Evolutionary conservation across 2,329 filamentous ascomycete species (phyloP).

Genomic region (Exutisphaerella laricina): DNA sequence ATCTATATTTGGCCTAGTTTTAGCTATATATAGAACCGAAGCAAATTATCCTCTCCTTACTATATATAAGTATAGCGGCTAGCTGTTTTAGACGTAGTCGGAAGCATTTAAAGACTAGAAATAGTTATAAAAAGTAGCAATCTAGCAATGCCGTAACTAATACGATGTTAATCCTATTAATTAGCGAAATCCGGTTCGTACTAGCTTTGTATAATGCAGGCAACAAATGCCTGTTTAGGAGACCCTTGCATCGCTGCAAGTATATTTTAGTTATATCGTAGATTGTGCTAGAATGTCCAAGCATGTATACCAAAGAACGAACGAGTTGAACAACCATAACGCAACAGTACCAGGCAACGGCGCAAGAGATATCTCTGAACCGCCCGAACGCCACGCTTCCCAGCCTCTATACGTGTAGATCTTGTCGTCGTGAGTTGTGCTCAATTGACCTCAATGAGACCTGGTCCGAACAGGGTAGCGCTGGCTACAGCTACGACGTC

Average conservation of each 20-base stretch:
- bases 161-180: no score
- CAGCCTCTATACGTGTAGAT: neutral
- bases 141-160: no score
- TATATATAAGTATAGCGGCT: no score
- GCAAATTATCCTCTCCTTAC: no score
- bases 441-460: slow-evolving; percentile 44
- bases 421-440: slow-evolving; percentile 33
- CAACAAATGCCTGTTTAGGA: no score
- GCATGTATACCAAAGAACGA: neutral
- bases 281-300: neutral
- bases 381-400: neutral
- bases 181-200: no score
- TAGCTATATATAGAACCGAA: no score
- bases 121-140: no score
- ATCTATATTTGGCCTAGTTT: no score
- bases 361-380: neutral
- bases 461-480: slow-evolving; percentile 44
- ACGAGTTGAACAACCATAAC: neutral
- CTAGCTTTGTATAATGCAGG: no score
- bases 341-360: neutral
- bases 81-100: no score
- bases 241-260: neutral
- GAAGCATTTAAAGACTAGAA: no score
- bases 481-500: slow-evolving; percentile 35
- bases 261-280: neutral